Conservation (phyloP, 1,284 basidiomycete species). For the Coniophora puteana region DNA sequence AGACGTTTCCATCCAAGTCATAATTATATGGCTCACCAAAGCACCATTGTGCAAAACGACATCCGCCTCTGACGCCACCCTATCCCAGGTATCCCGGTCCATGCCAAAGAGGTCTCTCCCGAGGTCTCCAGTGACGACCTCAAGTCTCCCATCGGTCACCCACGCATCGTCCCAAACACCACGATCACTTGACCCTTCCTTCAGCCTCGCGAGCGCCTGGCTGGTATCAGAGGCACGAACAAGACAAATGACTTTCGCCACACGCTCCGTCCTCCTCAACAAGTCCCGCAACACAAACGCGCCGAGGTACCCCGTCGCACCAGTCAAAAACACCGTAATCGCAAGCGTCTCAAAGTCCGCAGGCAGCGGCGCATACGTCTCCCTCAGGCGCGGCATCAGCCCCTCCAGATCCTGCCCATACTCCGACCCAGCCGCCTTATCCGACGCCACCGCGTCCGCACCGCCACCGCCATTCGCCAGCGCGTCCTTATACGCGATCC, state of each 20-base stretch:
- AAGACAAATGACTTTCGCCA: conserved; percentile 89
- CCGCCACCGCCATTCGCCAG: conserved; percentile 20
- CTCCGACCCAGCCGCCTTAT: conserved; percentile 33
- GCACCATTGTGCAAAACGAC: conserved; percentile 95
- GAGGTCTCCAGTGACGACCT: conserved; percentile 90
- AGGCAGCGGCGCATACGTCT: conserved; percentile 56
- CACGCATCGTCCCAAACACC: conserved; percentile 95
- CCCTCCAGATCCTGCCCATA: conserved; percentile 82
- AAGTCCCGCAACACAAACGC: conserved; percentile 90
- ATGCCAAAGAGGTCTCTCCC: conserved; percentile 78
- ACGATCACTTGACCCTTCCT: conserved; percentile 76
- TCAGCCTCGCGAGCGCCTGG: conserved; percentile 70
- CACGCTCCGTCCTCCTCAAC: conserved; percentile 56
- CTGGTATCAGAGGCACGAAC: conserved; percentile 72
- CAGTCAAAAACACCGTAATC: conserved; percentile 90
- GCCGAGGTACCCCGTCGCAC: conserved; percentile 96
- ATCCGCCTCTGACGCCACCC: conserved; percentile 75
- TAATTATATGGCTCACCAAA: conserved; percentile 53
- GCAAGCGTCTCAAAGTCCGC: conserved; percentile 48
- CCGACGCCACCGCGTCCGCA: conserved; percentile 16
- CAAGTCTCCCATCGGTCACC: conserved; percentile 67
- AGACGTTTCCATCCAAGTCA: neutral
- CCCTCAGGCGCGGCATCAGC: conserved; percentile 57
- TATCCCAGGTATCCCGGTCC: conserved; percentile 60
- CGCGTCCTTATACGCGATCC: conserved; percentile 48